These are phyloP conservation scores for Zygotorulaspora chibaensis DNA, from an alignment of 805 yeast species.

Conservation along the genomic window DNA sequence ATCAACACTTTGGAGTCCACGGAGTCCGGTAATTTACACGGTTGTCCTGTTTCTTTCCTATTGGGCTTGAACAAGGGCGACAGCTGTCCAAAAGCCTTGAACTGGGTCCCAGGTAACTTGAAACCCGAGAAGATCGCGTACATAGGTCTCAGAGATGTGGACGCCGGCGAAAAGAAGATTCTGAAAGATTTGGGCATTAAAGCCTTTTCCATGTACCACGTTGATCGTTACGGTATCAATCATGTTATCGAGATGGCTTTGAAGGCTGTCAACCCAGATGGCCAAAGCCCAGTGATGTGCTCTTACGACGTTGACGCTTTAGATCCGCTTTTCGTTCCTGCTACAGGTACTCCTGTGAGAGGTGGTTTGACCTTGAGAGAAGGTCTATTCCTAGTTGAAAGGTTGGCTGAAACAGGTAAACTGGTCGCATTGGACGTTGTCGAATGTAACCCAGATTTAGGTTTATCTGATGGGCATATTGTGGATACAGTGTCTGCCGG, in stretches of 20 bases:
- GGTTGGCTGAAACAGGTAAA: slow-evolving; percentile 84
- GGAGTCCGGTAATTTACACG: slow-evolving; percentile 88
- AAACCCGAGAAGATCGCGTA: slow-evolving; percentile 73
- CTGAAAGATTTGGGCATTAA: slow-evolving; percentile 66
- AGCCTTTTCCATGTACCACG: slow-evolving; percentile 93
- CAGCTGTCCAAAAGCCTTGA: slow-evolving; percentile 63
- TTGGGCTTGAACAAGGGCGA: slow-evolving; percentile 69
- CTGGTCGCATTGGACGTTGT: slow-evolving; percentile 86
- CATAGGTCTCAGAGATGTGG: slow-evolving; percentile 93
- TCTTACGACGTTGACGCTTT: slow-evolving; percentile 96
- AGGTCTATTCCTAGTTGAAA: slow-evolving; percentile 88
- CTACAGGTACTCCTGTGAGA: slow-evolving; percentile 96
- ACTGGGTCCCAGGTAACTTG: slow-evolving; percentile 74
- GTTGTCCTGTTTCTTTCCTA: slow-evolving; percentile 91
- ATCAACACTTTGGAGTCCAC: slow-evolving; percentile 84
- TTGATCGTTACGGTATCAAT: slow-evolving; percentile 90
- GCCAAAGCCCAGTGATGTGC: slow-evolving; percentile 73
- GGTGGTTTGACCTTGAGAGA: slow-evolving; percentile 95
- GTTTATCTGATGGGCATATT: slow-evolving; percentile 68
- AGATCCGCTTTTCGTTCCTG: slow-evolving; percentile 91
- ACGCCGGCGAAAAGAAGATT: slow-evolving; percentile 74
- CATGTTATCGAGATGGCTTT: slow-evolving; percentile 90
- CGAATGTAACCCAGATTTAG: slow-evolving; percentile 88
- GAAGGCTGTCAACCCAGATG: slow-evolving; percentile 66
- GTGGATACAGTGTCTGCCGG: slow-evolving; percentile 87